phyloP scores from a whole-genome alignment of 2,329 filamentous ascomycete genomes.

The Chaetomium olivaceum region DNA sequence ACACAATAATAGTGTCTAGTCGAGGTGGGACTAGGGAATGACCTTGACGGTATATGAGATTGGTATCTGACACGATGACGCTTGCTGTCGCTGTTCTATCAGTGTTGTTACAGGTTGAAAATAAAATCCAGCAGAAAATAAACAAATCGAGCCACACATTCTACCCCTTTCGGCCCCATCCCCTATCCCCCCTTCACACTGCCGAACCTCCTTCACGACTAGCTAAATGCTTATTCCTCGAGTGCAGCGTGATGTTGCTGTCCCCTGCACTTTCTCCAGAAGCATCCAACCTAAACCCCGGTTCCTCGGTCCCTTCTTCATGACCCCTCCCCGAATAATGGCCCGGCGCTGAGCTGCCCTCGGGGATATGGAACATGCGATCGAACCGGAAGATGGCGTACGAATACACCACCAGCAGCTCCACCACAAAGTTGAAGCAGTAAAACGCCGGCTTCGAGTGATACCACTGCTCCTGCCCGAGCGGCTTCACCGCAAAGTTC shows the following conservation, averaged over 20 bases:
- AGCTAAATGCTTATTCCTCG: background rate
- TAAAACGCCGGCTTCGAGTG: constrained; percentile 74
- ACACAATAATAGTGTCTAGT: too few relatives aligned
- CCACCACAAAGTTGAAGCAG: constrained; percentile 75
- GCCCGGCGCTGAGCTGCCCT: constrained; percentile 63
- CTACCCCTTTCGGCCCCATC: background rate
- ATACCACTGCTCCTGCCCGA: constrained; percentile 64
- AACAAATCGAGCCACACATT: background rate
- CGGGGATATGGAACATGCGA: constrained; percentile 70
- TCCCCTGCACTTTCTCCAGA: background rate
- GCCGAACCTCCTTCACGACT: background rate
- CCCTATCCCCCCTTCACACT: background rate
- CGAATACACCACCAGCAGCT: constrained; percentile 67
- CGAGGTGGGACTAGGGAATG: too few relatives aligned
- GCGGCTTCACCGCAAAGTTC: constrained; percentile 53
- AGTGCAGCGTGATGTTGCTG: background rate
- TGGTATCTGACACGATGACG: background rate
- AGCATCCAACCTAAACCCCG: background rate
- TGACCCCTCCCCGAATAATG: constrained; percentile 41
- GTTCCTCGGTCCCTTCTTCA: background rate
- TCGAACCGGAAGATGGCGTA: constrained; percentile 72
- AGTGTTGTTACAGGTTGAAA: background rate
- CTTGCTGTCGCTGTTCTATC: background rate
- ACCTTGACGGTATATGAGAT: too few relatives aligned
- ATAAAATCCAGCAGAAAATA: background rate